phyloP scores from a whole-genome alignment of 805 yeast genomes.

The Tetrapisispora fleetii region DNA sequence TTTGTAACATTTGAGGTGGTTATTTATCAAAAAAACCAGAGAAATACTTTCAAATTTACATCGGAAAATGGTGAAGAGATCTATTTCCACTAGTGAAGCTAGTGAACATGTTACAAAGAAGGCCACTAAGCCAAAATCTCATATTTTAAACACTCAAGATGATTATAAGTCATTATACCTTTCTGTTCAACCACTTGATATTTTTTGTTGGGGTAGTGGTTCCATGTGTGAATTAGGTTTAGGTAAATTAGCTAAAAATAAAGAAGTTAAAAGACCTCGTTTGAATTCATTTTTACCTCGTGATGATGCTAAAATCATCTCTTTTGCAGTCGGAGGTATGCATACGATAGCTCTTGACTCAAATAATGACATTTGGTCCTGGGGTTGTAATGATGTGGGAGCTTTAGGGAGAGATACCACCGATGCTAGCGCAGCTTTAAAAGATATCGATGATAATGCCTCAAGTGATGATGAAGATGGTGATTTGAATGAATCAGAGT shows the following conservation, averaged over 20 bases:
- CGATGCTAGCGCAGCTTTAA: constrained; percentile 50
- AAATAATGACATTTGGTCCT: constrained; percentile 80
- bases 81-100: constrained; percentile 9
- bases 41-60: background rate
- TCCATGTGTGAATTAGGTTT: constrained; percentile 95
- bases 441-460: constrained; percentile 53
- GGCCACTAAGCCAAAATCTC: constrained; percentile 11
- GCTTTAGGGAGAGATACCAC: constrained; percentile 85
- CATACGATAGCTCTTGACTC: constrained; percentile 78
- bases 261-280: constrained; percentile 93
- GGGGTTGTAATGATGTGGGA: constrained; percentile 95
- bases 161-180: constrained; percentile 28
- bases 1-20: too few species aligned
- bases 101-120: constrained; percentile 3
- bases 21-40: too few species aligned
- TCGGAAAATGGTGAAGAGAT: constrained; percentile 20
- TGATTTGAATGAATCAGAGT: constrained; percentile 78
- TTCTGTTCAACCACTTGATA: constrained; percentile 43
- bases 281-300: constrained; percentile 64
- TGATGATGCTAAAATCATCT: constrained; percentile 64
- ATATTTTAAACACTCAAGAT: constrained; percentile 25
- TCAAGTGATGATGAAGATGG: constrained; percentile 61
- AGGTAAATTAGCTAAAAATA: constrained; percentile 88
- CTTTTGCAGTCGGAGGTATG: constrained; percentile 93
- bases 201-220: constrained; percentile 94